Conservation (phyloP, 164 flowering plant species). For the Vitis riparia region DNA sequence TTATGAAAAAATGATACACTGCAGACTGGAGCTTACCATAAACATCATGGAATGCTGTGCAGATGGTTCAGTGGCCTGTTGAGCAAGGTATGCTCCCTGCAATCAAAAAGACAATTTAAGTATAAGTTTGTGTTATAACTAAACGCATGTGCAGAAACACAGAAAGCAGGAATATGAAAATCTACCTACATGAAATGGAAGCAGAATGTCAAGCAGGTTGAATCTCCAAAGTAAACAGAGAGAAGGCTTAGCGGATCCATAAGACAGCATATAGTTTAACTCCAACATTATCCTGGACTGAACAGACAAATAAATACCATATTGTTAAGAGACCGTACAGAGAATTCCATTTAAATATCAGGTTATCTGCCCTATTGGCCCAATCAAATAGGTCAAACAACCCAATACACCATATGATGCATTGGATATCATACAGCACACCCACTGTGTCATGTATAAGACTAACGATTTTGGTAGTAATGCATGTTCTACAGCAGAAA, state of each 20-base stretch:
- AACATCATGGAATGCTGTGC: constrained; percentile 54
- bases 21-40: constrained; percentile 53
- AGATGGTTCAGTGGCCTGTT: constrained; percentile 32
- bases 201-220: constrained; percentile 60
- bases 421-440: too few species aligned
- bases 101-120: constrained; percentile 17
- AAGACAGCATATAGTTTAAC: constrained; percentile 85
- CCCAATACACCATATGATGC: too few species aligned
- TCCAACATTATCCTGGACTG: constrained; percentile 85
- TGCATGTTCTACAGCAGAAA: too few species aligned
- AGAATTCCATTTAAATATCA: too few species aligned
- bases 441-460: too few species aligned
- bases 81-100: constrained; percentile 78
- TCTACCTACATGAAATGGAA: constrained; percentile 82
- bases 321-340: not conserved
- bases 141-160: not conserved
- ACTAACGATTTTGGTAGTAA: too few species aligned
- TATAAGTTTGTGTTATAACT: not conserved
- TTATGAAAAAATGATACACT: not conserved
- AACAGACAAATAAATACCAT: constrained; percentile 7
- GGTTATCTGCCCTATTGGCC: too few species aligned
- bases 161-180: constrained; percentile 4
- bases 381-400: too few species aligned
- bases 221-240: constrained; percentile 61
- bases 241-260: constrained; percentile 88